Evolutionary conservation across 768 basidiomycete genomes (phyloP).

Genomic region (Naganishia randhawae): DNA sequence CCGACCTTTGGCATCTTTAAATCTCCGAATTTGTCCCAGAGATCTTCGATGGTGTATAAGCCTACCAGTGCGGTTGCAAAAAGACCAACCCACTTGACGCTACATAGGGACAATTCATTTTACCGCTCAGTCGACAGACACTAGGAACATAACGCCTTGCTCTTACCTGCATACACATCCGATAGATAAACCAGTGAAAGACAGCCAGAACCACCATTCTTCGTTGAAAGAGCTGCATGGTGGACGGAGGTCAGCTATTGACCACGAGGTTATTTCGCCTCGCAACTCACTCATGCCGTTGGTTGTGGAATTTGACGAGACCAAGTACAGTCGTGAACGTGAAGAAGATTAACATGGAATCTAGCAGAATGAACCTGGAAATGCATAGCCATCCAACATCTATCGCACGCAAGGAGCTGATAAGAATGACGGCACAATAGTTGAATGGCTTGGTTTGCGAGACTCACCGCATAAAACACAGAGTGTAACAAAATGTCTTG

Average conservation of each 20-base stretch:
- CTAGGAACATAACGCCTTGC: not conserved
- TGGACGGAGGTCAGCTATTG: slow-evolving; percentile 2
- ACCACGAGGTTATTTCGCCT: not conserved
- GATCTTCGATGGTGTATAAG: slow-evolving; percentile 91
- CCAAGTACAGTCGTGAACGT: slow-evolving; percentile 95
- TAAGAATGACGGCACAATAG: not conserved
- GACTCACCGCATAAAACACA: slow-evolving; percentile 85
- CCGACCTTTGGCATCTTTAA: slow-evolving; percentile 81
- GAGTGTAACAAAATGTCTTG: slow-evolving; percentile 83
- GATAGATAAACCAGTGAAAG: slow-evolving; percentile 88
- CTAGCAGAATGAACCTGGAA: slow-evolving; percentile 92
- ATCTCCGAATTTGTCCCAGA: slow-evolving; percentile 98
- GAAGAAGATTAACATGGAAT: slow-evolving; percentile 99
- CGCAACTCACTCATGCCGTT: slow-evolving; percentile 76
- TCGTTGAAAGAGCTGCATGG: slow-evolving; percentile 73
- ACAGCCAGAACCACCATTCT: slow-evolving; percentile 97
- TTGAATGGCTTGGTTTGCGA: not conserved
- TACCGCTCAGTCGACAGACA: slow-evolving; percentile 1
- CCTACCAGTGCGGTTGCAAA: slow-evolving; percentile 94
- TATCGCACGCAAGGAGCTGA: slow-evolving; percentile 45
- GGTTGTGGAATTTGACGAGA: slow-evolving; percentile 92
- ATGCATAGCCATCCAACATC: slow-evolving; percentile 97
- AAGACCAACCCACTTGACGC: slow-evolving; percentile 92
- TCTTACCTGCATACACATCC: slow-evolving; percentile 85
- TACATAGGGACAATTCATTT: slow-evolving; percentile 51